Conservation (phyloP, 2,329 filamentous ascomycete genomes). For the Periconia digitata region DNA sequence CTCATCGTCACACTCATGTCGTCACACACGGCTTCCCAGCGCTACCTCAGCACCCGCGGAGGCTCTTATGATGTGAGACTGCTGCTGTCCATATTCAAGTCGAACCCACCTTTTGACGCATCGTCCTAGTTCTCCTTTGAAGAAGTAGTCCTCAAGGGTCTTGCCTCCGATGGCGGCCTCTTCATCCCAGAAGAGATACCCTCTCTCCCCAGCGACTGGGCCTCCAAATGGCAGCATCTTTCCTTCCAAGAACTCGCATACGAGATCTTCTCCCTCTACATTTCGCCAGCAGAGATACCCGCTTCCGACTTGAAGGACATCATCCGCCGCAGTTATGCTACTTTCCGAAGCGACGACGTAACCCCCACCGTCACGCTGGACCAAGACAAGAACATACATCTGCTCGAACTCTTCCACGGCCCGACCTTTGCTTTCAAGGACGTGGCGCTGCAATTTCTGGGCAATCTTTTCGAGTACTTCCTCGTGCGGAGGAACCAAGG, state of each 20-base stretch:
- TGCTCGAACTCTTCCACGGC: conserved; percentile 95
- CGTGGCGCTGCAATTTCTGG: conserved; percentile 87
- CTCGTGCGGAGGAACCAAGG: conserved; percentile 71
- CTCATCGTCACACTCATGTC: conserved; percentile 37
- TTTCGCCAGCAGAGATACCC: conserved; percentile 81
- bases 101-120: background rate
- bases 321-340: conserved; percentile 82
- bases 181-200: conserved; percentile 88
- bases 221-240: conserved; percentile 72
- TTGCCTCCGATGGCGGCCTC: conserved; percentile 82
- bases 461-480: conserved; percentile 95
- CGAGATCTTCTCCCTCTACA: conserved; percentile 84
- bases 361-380: conserved; percentile 80
- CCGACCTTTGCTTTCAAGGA: conserved; percentile 94
- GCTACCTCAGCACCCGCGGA: conserved; percentile 64
- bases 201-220: conserved; percentile 62
- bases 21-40: conserved; percentile 57
- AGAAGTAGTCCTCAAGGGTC: conserved; percentile 84
- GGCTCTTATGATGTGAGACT: conserved; percentile 61
- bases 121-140: conserved; percentile 76
- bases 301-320: conserved; percentile 77
- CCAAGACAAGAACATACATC: conserved; percentile 69
- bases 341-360: conserved; percentile 78
- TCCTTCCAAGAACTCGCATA: conserved; percentile 81
- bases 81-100: conserved; percentile 3